Evolutionary conservation across 371 early-diverging fungal genomes (phyloP).

Genomic region (Saksenaea vasiformis): DNA sequence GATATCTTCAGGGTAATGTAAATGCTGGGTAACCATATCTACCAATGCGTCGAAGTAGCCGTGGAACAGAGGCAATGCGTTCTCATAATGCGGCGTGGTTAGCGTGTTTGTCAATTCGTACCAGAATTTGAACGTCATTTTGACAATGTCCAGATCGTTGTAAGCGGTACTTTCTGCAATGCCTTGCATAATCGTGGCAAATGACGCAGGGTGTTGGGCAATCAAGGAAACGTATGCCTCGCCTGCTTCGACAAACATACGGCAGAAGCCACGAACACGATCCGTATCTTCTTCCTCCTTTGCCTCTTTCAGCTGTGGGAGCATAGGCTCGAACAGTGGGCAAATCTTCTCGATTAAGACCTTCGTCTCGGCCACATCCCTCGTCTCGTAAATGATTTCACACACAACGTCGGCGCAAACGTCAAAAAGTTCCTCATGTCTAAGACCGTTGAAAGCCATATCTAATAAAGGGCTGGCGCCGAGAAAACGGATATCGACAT

Average conservation of each 20-base stretch:
- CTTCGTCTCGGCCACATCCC: constrained; percentile 59
- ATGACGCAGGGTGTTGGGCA: constrained; percentile 61
- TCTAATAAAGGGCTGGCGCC: constrained; percentile 70
- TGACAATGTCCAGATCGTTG: constrained; percentile 69
- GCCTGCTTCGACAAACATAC: constrained; percentile 85
- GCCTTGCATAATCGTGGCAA: constrained; percentile 70
- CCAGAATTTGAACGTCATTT: constrained; percentile 90
- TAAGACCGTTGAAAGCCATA: constrained; percentile 75
- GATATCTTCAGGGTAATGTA: constrained; percentile 80
- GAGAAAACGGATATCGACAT: constrained; percentile 67
- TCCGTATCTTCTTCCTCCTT: constrained; percentile 46
- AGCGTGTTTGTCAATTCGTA: constrained; percentile 70
- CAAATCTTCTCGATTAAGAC: constrained; percentile 66
- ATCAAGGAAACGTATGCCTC: constrained; percentile 80
- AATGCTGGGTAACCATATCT: constrained; percentile 80
- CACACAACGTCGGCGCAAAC: constrained; percentile 82
- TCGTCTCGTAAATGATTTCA: constrained; percentile 78
- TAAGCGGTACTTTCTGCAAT: constrained; percentile 72
- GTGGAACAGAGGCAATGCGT: constrained; percentile 49
- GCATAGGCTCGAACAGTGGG: constrained; percentile 49
- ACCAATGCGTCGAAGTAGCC: constrained; percentile 74
- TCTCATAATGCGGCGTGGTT: constrained; percentile 46
- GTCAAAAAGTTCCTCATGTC: constrained; percentile 75
- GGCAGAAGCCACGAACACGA: constrained; percentile 70
- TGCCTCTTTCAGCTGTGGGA: constrained; percentile 48